Base-by-base conservation (phyloP, 2,329 filamentous ascomycete species). In the Apiospora rasikravindrae region DNA sequence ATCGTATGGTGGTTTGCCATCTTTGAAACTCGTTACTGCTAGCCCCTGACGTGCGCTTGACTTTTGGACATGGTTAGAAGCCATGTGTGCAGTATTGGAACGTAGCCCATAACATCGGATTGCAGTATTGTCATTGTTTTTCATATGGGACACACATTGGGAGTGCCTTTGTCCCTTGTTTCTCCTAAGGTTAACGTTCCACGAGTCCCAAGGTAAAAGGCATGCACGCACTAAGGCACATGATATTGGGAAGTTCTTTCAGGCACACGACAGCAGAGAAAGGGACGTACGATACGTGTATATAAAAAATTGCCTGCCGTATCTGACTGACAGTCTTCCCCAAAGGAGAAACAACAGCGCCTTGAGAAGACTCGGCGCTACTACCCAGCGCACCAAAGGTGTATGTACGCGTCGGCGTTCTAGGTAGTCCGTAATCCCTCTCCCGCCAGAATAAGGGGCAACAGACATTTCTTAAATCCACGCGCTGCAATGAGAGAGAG, bases 1-100 rank as follows among this genome's bases (percentile, higher is more conserved):
- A 64, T 64, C 29, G 57, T 64, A 64, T 40, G 57, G 57, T 64
- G 33, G 33, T 40, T 33, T 64, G 57, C 57, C 57, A 64, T 40
- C 10, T 64, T 64, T 64, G 57, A 64, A 64, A 64, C 57, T 40
- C 10, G 33, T 64, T 4, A 51, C 53, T 37, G 53, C 57, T 64
- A 64, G 57, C 57, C 57, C 33, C 57, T 40, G 33, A 33, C 4
- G 33, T 64, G 57, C 57, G 19, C 29, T 64, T 40, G 33, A 64
- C 57, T 40, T 61, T 61, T 64, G 57, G 57, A 64, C 57, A 40
- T 40, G 33, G 40, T 64, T 19, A 64, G 57, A n/a, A 64, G 40
- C 57, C 33, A 40, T 40, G n/a, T n/a, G n/a, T n/a, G 33, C 57
- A 64, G n/a, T 24, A 40, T 61, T 37, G 33, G 57, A 40, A 5